Base-by-base conservation (phyloP, 2,329 filamentous ascomycete species). In the Colletotrichum tabaci region DNA sequence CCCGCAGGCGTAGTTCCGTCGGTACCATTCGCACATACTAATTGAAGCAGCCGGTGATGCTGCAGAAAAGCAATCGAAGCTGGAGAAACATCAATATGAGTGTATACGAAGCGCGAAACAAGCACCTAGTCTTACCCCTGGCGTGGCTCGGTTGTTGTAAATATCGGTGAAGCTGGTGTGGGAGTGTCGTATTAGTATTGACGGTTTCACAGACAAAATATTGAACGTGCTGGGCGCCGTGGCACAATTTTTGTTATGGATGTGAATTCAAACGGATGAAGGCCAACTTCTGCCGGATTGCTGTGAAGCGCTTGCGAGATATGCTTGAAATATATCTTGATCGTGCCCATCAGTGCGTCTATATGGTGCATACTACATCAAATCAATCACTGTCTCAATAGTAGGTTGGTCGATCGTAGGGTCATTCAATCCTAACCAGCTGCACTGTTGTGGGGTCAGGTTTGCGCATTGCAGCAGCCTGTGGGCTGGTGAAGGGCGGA, bases 21-120 rank as follows among this genome's bases (percentile, higher is more conserved):
- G 72, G 57, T 68, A 74, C 72, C 72, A 74, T 30, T 72, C 61
- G 61, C 72, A 74, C 72, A 74, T 74, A 18, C 8, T 18, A 23
- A 1, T 52, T 52, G 49, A 12, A 26, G 30, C 60, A 12, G 38
- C 50, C 15, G 30, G 46, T 46, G 16, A n/a, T 56, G 35, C 23
- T n/a, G n/a, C n/a, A n/a, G n/a, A n/a, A n/a, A n/a, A n/a, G n/a
- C n/a, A n/a, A n/a, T n/a, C n/a, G n/a, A n/a, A n/a, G n/a, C n/a
- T n/a, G n/a, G n/a, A n/a, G n/a, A n/a, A n/a, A n/a, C n/a, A n/a
- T n/a, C n/a, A 26, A 30, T 52, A 52, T 49, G n/a, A 6, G 49
- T 52, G 49, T 2, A 52, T 18, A 15, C 23, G 26, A 52, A 52
- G 49, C 13, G 49, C 15, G 12, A 30, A 52, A 52, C 13, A 52